phyloP scores from a whole-genome alignment of 139 green algal species.

The Chlamydomonas schloesseri region DNA sequence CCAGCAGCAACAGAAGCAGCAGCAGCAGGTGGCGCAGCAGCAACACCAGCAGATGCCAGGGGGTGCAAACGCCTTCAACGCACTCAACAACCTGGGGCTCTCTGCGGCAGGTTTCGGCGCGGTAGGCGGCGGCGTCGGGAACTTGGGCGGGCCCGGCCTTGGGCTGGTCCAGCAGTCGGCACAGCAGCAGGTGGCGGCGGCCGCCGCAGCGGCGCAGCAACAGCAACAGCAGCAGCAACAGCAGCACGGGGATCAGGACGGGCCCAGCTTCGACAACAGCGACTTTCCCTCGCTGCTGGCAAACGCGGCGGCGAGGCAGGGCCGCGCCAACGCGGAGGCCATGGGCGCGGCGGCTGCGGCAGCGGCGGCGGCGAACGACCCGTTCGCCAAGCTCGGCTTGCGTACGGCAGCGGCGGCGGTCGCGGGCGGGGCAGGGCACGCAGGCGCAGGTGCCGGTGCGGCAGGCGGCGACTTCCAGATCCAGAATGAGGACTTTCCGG shows the following conservation, averaged over 20 bases:
- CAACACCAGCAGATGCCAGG: slow-evolving; percentile 7
- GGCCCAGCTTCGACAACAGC: slow-evolving; percentile 23
- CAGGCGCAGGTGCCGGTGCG: background rate
- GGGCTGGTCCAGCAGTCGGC: slow-evolving; percentile 21
- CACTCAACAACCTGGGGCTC: slow-evolving; percentile 13
- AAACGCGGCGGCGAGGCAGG: slow-evolving; percentile 28
- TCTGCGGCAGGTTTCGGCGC: background rate
- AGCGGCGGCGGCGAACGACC: slow-evolving; percentile 5
- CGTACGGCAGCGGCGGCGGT: slow-evolving; percentile 32
- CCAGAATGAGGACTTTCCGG: slow-evolving; percentile 60
- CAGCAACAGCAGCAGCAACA: slow-evolving; percentile 22
- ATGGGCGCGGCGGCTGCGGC: background rate
- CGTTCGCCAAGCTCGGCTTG: slow-evolving; percentile 30
- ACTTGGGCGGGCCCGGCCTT: background rate
- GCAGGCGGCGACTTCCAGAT: slow-evolving; percentile 48
- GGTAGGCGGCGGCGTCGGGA: background rate
- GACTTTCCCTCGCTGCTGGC: slow-evolving; percentile 31
- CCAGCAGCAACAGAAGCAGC: slow-evolving; percentile 46
- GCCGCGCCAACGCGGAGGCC: background rate
- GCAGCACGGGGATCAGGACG: slow-evolving; percentile 6
- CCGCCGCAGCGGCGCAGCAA: background rate
- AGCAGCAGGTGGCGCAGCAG: slow-evolving; percentile 4
- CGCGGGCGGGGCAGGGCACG: background rate
- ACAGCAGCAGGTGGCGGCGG: slow-evolving; percentile 11
- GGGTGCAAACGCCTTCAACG: slow-evolving; percentile 1